Base-by-base conservation (phyloP, 2,329 filamentous ascomycete species). In the Trichoderma sp. region DNA sequence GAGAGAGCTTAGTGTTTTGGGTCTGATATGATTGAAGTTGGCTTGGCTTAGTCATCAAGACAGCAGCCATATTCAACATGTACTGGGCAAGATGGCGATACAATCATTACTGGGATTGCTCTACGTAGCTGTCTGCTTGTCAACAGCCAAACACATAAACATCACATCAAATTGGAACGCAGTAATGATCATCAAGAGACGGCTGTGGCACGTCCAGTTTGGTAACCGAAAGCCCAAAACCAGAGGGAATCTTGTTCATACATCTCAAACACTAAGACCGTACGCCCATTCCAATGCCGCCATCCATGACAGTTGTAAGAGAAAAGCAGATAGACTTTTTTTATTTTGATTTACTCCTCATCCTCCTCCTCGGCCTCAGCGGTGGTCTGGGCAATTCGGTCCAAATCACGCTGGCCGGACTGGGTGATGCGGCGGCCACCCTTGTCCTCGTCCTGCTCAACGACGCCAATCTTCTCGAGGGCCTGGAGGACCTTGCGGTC, bases 391-490 rank as follows among this genome's bases (percentile, higher is more conserved):
- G 94, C 94, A 83, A 96, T 95, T 89, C 91, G 96, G 91, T 98
- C 97, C 91, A 99, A 91, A 93, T 99, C 97, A 91, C 97, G 94
- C 92, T 98, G 95, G 85, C 97, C 97, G 84, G 92, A 92, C 91
- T 98, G 95, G 84, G 97, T 98, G 89, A 99, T 98, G 87, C 97
- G 93, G 85, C 97, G 94, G 85, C 97, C 97, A 88, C 97, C 97
- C 92, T 98, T 98, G 81, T 98, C 96, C 91, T 98, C 96, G 83
- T 98, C 96, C 85, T 94, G 90, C 93, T 99, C 97, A 79, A 99
- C 90, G 82, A 99, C 95, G 87, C 96, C 95, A 84, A 99, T 98
- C 94, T 98, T 98, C 94, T 98, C 97, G 76, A 99, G 94, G 78
- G 95, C 90, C 91, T 99, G 97, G 87, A 98, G 89, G 86, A 97